Base-by-base conservation (phyloP, 1,284 basidiomycete species). In the Sporisorium scitamineum region DNA sequence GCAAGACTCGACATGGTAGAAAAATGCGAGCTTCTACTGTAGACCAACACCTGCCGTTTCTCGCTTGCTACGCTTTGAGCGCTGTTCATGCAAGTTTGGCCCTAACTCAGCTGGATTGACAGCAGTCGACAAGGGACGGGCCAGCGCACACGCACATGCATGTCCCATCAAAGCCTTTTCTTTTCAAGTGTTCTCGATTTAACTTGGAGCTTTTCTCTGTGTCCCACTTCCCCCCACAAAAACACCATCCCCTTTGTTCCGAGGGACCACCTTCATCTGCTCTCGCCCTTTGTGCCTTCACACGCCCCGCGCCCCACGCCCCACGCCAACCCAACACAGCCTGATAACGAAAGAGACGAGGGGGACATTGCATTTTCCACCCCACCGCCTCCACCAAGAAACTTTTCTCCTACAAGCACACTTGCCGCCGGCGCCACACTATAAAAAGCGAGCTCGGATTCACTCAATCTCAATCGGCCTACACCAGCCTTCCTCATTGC, bases 31-130 rank as follows among this genome's bases (percentile, higher is more conserved):
- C 20, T 24, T n/a, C 39, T 3, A n/a, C n/a, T n/a, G n/a, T n/a
- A 52, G 32, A 52, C 29, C 50, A 52, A 52, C 50, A 52, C 50
- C 37, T n/a, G n/a, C n/a, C n/a, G n/a, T n/a, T n/a, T 34, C 34
- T 34, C 7, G 34, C 34, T 6, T 13, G 34, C 34, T 34, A n/a
- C n/a, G 32, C 32, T 34, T 34, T 34, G 32, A 8, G 32, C n/a
- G 39, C 39, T 42, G 20, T 20, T 42, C 39, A 42, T 42, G 39
- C 39, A 42, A n/a, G n/a, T n/a, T n/a, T n/a, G n/a, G n/a, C n/a
- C n/a, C n/a, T n/a, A n/a, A 11, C 32, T 42, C 8, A 18, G 39
- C 39, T 42, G n/a, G 39, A 20, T 8, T n/a, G 39, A 42, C 39
- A 42, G 39, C 39, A 42, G 39, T 42, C 39, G 8, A 42, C 2